Evolutionary conservation across 2,329 filamentous ascomycete species (phyloP).

Genomic region (Arthrobotrys pseudoclavata): DNA sequence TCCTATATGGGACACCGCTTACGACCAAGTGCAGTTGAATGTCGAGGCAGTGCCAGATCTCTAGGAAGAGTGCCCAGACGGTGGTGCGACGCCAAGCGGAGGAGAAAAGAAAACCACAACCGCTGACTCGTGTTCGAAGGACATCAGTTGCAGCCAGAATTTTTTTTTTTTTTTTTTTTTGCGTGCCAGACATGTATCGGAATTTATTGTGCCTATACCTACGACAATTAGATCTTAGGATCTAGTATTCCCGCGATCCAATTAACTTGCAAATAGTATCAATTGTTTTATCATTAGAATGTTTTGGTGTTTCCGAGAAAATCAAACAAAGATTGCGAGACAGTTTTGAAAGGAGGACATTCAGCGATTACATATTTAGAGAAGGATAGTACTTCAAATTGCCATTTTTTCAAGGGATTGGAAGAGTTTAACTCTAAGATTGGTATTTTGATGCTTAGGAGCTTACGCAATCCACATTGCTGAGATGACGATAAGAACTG

Average conservation of each 20-base stretch:
- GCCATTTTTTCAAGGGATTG: neutral
- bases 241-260: conserved; percentile 1
- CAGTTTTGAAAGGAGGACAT: neutral
- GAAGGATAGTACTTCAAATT: neutral
- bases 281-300: conserved; percentile 15
- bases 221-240: conserved; percentile 18
- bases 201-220: neutral
- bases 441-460: conserved; percentile 24
- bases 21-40: neutral
- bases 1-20: neutral
- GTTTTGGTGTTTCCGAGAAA: neutral
- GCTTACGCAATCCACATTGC: conserved; percentile 20
- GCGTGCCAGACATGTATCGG: too few relatives aligned
- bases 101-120: neutral
- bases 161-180: neutral
- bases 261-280: neutral
- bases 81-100: conserved; percentile 28
- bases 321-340: neutral
- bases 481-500: conserved; percentile 17
- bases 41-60: neutral
- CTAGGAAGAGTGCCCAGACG: neutral
- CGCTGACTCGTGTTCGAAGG: neutral
- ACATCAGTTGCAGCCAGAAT: neutral
- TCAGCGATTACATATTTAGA: too few relatives aligned
- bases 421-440: neutral